Percentiles rank a stretch among this genome's conserved stretches.
Evolutionary conservation across 1,284 basidiomycete genomes (phyloP).

Genomic region (Fomitopsis betulina): DNA sequence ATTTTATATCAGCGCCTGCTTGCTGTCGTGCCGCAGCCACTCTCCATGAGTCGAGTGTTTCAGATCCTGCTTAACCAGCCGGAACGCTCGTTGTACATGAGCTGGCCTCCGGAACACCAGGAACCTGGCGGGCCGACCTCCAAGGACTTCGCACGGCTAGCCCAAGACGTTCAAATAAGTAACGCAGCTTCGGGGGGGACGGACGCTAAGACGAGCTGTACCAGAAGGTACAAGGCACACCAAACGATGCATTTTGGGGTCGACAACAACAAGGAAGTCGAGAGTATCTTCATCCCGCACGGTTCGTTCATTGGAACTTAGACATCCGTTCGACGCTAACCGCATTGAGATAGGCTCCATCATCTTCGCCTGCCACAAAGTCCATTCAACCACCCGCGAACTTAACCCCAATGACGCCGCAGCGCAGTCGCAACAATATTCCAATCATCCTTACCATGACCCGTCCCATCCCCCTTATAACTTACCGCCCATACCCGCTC

Average conservation of each 20-base stretch:
- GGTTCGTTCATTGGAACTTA: conserved; percentile 45
- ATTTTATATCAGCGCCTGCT: conserved; percentile 56
- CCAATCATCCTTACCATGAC: conserved; percentile 42
- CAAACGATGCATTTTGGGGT: conserved; percentile 61
- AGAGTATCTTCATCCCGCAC: conserved; percentile 93
- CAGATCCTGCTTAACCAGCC: conserved; percentile 66
- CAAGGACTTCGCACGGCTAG: conserved; percentile 81
- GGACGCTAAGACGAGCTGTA: conserved; percentile 89
- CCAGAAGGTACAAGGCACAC: conserved; percentile 82
- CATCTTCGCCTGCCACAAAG: conserved; percentile 82
- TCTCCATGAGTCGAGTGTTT: conserved; percentile 63
- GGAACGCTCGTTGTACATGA: conserved; percentile 64
- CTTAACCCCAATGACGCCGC: conserved; percentile 19
- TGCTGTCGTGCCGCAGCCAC: conserved; percentile 45
- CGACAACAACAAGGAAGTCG: conserved; percentile 64
- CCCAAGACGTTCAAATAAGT: conserved; percentile 73
- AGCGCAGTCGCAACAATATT: conserved; percentile 21
- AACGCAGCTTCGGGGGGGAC: conserved; percentile 43
- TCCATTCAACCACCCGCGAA: conserved; percentile 43
- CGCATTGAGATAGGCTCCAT: conserved; percentile 51
- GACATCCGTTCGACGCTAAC: conserved; percentile 11
- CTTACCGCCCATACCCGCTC: conserved; percentile 36
- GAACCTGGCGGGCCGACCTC: conserved; percentile 55
- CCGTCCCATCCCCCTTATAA: conserved; percentile 33
- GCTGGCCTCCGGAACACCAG: conserved; percentile 79